Base-by-base conservation (phyloP, 495 filamentous ascomycete genomes). In the Tuber magnatum region DNA sequence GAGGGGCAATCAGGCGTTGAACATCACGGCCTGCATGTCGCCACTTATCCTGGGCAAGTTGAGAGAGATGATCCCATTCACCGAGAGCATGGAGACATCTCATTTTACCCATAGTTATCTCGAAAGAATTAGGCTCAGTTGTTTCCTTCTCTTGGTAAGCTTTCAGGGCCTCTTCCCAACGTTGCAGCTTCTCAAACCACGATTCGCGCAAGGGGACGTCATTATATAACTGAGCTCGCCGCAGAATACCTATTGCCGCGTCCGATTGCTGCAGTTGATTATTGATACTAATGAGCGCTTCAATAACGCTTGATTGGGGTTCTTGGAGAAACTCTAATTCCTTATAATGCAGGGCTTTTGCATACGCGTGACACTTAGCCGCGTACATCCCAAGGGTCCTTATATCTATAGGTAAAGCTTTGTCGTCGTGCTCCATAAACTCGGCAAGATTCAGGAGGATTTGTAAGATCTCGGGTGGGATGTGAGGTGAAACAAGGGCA, bases 371-470 rank as follows among this genome's bases (percentile, higher is more conserved):
- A 73, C 96, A 98, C 80, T 94, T 93, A 0, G 90, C 93, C 22
- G 95, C 95, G 81, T 97, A 96, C 80, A 93, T 91, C 32, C 96
- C 95, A 46, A 98, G 86, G 1, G 92, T 92, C 44, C 95, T 89
- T 74, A 99, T 97, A 83, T 99, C 96, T 78, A 99, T 97, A 24
- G 95, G 95, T 38, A 99, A 87, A 9, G 95, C 95, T 81, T 98
- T 98, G 82, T 99, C 95, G 80, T 98, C 95, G 80, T 99, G 95
- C 81, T 99, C 95, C 95, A 99, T 99, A 83, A 98, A 99, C 80
- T 99, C 95, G 4, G 94, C 95, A 22, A 99, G 88, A 83, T 98
- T 99, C 72, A 99, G 89, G 20, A 99, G 87, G 48, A 97, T 91
- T 72, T 97, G 95, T 4, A 98, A 86, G 70, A 99, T 91, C 82